Evolutionary conservation across 139 green algal genomes (phyloP).

Genomic region (Chlamydomonas sp.): DNA sequence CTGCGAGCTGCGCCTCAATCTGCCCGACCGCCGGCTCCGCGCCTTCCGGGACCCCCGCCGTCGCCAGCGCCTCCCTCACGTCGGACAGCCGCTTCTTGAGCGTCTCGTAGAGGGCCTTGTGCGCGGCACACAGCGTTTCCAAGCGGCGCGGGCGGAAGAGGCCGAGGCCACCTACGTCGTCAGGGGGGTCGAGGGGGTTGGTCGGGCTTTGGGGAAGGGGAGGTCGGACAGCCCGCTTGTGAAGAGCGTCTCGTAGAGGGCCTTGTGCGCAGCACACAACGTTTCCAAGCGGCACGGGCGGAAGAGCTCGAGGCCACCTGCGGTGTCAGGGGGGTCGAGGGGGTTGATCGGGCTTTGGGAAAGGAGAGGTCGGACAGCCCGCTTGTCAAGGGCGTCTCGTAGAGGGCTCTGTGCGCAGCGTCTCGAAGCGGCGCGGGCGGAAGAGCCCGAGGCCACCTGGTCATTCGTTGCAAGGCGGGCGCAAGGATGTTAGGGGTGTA

Average conservation of each 20-base stretch:
- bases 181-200: no score
- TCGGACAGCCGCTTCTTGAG: conserved; percentile 20
- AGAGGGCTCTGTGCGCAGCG: conserved; percentile 19
- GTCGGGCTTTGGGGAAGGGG: no score
- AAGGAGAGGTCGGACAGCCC: no score
- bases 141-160: conserved; percentile 30
- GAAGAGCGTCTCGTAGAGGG: background rate
- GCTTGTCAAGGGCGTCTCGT: background rate
- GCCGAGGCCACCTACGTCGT: background rate
- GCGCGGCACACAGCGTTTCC: conserved; percentile 34
- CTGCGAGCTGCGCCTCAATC: no score
- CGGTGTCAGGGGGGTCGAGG: no score
- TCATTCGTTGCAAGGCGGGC: no score
- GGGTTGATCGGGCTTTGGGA: no score
- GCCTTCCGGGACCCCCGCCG: no score
- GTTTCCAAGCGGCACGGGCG: conserved; percentile 33
- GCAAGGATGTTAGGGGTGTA: no score
- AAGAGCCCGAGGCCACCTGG: conserved; percentile 13
- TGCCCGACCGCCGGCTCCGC: no score
- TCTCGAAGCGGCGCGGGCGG: conserved; percentile 34
- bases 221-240: conserved; percentile 22
- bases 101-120: conserved; percentile 13
- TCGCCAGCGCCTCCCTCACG: no score
- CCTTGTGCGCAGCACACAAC: conserved; percentile 29
- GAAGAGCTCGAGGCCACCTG: conserved; percentile 13